phyloP scores from a whole-genome alignment of 768 basidiomycete species.

The Termitomyces sp. region DNA sequence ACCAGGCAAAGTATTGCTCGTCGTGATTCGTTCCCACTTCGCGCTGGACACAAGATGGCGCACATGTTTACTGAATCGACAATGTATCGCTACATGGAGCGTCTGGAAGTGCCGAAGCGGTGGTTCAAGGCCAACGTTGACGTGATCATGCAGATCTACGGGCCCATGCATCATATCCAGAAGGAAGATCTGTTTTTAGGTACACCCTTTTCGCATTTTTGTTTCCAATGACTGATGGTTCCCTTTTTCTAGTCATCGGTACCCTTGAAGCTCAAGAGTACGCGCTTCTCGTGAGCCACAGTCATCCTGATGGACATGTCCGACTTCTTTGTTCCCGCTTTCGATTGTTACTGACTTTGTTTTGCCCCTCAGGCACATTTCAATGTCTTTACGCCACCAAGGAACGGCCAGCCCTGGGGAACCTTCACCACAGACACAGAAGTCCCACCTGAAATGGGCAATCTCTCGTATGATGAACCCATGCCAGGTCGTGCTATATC shows the following conservation, averaged over 20 bases:
- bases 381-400: constrained; percentile 5
- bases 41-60: no score
- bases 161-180: constrained; percentile 35
- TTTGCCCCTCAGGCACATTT: not conserved
- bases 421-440: constrained; percentile 58
- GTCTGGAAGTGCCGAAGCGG: constrained; percentile 54
- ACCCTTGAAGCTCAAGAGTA: constrained; percentile 66
- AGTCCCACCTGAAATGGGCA: constrained; percentile 31
- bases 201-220: constrained; percentile 13
- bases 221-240: not conserved
- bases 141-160: constrained; percentile 54
- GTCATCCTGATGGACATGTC: constrained; percentile 56
- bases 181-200: constrained; percentile 58
- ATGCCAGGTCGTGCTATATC: constrained; percentile 27
- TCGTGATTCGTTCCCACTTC: constrained; percentile 57
- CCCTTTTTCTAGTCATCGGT: constrained; percentile 47
- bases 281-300: constrained; percentile 71
- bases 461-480: constrained; percentile 44
- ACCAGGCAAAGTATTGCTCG: constrained; percentile 42
- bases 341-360: not conserved
- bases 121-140: constrained; percentile 76
- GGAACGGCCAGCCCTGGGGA: constrained; percentile 65
- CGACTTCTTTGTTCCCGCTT: not conserved
- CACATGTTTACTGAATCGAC: no score
- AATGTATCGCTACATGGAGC: constrained; percentile 62